Evolutionary conservation across 2,329 filamentous ascomycete species (phyloP), one percentile per base, ranked within the genome.

Genomic region (Aureobasidium musti): DNA sequence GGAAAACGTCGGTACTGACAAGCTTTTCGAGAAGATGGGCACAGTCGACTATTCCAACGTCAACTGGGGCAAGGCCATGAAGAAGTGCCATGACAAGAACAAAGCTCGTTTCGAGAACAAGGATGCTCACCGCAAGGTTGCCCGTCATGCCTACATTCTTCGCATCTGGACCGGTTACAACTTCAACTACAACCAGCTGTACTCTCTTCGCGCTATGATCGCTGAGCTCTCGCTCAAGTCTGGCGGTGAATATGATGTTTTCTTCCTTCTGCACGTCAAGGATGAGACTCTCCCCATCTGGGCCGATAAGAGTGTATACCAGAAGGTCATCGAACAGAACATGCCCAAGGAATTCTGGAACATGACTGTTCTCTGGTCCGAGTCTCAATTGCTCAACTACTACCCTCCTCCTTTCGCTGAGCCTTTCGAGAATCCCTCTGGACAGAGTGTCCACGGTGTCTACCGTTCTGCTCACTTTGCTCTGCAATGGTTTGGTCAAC

Each of bases 341-440:
- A 84, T 94, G 14, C 91, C 95, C 0, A 83, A 87, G 70, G 95
- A 99, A 74, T 97, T 99, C 79, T 89, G 86, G 71, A 91, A 91
- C 54, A 88, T 99, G 74, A 91, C 91, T 23, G 96, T 91, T 0
- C 83, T 98, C 7, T 99, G 95, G 95, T 95, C 91, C 0, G 92
- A 96, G 77, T 89, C 90, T 28, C 92, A 97, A 78, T 97, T 98
- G 92, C 83, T 89, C 63, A 86, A 92, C 67, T 84, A 96, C 72
- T 99, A 98, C 78, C 90, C 95, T 63, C 91, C 90, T 57, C 88
- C 97, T 30, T 89, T 91, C 73, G 91, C 96, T 69, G 86, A 90
- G 53, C 92, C 88, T 77, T 83, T 84, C 70, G 83, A 84, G 67
- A 85, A 90, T 60, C 83, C 96, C 66, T 80, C 80, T 53, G 79